Percentiles rank a stretch among this genome's conserved stretches.
Conservation (phyloP, 208 protist genomes). For the Leishmania turanica region DNA sequence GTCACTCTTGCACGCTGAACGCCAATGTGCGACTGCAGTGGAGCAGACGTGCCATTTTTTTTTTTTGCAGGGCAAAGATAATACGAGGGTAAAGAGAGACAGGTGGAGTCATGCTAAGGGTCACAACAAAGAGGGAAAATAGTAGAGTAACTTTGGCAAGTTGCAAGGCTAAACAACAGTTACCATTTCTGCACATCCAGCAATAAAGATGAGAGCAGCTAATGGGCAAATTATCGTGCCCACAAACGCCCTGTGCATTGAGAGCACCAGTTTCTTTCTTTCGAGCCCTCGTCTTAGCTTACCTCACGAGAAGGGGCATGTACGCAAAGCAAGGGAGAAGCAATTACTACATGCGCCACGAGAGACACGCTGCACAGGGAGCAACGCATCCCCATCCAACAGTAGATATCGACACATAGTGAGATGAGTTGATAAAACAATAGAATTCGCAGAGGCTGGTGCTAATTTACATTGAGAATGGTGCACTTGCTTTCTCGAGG, state of each 20-base stretch:
- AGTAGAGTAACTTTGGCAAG: background rate
- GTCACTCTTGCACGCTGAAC: background rate
- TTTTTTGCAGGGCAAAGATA: background rate
- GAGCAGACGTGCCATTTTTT: background rate
- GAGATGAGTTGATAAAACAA: background rate
- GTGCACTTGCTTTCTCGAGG: conserved; percentile 36
- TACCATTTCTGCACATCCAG: background rate
- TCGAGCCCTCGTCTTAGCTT: background rate
- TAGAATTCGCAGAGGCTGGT: background rate
- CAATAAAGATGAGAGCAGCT: too few species aligned
- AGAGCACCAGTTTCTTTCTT: conserved; percentile 2
- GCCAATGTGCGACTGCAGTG: background rate
- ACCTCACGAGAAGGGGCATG: background rate
- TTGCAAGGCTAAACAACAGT: background rate
- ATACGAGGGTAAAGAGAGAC: conserved; percentile 5
- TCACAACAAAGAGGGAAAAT: background rate
- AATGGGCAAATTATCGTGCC: background rate
- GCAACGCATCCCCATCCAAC: background rate
- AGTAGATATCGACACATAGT: background rate
- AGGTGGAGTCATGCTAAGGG: background rate
- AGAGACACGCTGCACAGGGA: background rate
- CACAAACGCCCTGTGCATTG: background rate
- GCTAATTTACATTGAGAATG: conserved; percentile 39
- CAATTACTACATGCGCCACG: background rate
- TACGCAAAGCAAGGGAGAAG: background rate